Evolutionary conservation across 164 flowering plant species (phyloP), one percentile per base, ranked within the genome.

Genomic region (Liriodendron chinense): DNA sequence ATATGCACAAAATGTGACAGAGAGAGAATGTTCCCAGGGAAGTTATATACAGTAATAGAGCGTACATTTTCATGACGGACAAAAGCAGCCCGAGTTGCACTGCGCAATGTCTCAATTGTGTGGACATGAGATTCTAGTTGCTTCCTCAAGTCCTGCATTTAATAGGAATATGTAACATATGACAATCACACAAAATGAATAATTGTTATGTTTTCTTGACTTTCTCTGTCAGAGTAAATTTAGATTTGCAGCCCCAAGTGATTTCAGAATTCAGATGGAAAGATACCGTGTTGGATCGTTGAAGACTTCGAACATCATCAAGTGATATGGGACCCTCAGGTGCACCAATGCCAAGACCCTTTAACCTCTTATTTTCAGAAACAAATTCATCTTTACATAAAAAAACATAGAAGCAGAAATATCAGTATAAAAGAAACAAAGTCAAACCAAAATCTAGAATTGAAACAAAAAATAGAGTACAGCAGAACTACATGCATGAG

Each of bases 301-400:
- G 98, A 82, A 96, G 94, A 72, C 93, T 92, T 74, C 95, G 86
- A 78, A 96, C 94, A 87, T 96, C 99, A 87, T 94, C 97, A 70
- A 96, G 97, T 71, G 95, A 92, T 70, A 96, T 80, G 62, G 99
- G 99, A 77, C 99, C 99, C 75, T 92, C 98, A 74, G 93, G 90
- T 78, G 93, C 91, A 80, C 97, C 97, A 77, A 96, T 88, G 65
- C 98, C 99, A 77, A 94, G 88, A 76, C 98, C 98, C 84, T 89
- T 92, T 24, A 82, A 73, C 74, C 94, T 90, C 86, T 96, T 96
- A 81, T 61, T 88, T 71, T 88, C 97, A 78, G 83, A 72, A 72
- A 76, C 86, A 80, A 84, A 74, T 20, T 87, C 95, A 79, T 86
- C 98, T 91, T 85, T 56, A 68, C 47, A 25, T 18, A 72, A 72